Percentiles rank a stretch among this genome's conserved stretches.
These are phyloP conservation scores for Sclerotinia trifoliorum DNA, from an alignment of 2,329 filamentous ascomycete species.

Conservation along the genomic window DNA sequence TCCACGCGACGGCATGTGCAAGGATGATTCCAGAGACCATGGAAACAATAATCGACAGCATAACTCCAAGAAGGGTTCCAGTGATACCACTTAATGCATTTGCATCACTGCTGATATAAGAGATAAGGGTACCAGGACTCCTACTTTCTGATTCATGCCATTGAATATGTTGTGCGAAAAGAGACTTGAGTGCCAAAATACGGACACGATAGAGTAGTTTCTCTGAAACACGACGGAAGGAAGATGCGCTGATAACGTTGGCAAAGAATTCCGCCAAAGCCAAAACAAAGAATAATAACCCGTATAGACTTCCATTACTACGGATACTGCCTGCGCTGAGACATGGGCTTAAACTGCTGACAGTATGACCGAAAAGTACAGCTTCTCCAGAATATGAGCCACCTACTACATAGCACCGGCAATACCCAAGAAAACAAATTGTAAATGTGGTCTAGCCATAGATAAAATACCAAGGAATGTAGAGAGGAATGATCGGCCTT, in stretches of 20 bases:
- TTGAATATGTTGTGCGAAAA: constrained; percentile 64
- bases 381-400: constrained; percentile 53
- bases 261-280: constrained; percentile 58
- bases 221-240: constrained; percentile 58
- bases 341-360: constrained; percentile 52
- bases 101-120: constrained; percentile 68
- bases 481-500: constrained; percentile 4
- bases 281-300: constrained; percentile 49
- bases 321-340: constrained; percentile 31
- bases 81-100: constrained; percentile 66
- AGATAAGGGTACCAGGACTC: constrained; percentile 60
- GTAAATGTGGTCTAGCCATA: constrained; percentile 18
- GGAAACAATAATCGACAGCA: constrained; percentile 67
- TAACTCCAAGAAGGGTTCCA: constrained; percentile 66
- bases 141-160: constrained; percentile 70
- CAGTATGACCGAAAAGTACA: constrained; percentile 54
- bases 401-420: constrained; percentile 51
- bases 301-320: constrained; percentile 42
- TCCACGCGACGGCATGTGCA: constrained; percentile 71
- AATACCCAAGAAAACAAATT: constrained; percentile 5
- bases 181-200: constrained; percentile 50
- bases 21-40: constrained; percentile 66
- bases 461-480: constrained; percentile 16
- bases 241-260: constrained; percentile 57
- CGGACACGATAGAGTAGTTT: constrained; percentile 64